Evolutionary conservation across 768 basidiomycete species (phyloP).

Genomic region (Solioccasus polychromus): DNA sequence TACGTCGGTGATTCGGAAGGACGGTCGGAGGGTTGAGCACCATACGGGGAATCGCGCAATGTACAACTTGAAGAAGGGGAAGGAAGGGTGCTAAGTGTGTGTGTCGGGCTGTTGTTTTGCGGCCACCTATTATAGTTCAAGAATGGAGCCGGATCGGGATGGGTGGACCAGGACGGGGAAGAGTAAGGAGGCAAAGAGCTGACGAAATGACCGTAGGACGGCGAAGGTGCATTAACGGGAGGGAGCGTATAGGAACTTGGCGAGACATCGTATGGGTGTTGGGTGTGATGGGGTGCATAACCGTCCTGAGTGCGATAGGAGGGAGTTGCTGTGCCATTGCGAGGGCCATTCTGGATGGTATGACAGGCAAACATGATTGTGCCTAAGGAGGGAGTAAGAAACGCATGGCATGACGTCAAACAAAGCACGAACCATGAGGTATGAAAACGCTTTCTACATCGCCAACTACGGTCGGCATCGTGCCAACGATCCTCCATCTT

Average conservation of each 20-base stretch:
- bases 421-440: conserved; percentile 68
- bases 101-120: conserved; percentile 26
- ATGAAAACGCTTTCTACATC: conserved; percentile 87
- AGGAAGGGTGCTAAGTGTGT: conserved; percentile 23
- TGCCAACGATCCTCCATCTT: conserved; percentile 72
- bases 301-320: conserved; percentile 29
- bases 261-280: conserved; percentile 29
- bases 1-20: conserved; percentile 35
- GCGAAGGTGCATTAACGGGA: conserved; percentile 27
- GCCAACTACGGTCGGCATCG: conserved; percentile 54
- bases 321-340: conserved; percentile 20
- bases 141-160: conserved; percentile 30
- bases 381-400: conserved; percentile 26
- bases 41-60: conserved; percentile 30
- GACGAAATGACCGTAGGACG: conserved; percentile 27
- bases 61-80: conserved; percentile 28
- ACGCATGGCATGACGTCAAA: conserved; percentile 37
- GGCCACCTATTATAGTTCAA: conserved; percentile 31
- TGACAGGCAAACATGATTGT: conserved; percentile 42
- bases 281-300: conserved; percentile 23
- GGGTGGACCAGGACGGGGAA: conserved; percentile 24
- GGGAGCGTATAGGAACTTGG: conserved; percentile 30
- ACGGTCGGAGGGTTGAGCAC: conserved; percentile 34
- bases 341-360: conserved; percentile 27
- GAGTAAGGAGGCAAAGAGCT: conserved; percentile 27